Conservation (phyloP, 1,284 basidiomycete species). For the Tausonia pullulans region DNA sequence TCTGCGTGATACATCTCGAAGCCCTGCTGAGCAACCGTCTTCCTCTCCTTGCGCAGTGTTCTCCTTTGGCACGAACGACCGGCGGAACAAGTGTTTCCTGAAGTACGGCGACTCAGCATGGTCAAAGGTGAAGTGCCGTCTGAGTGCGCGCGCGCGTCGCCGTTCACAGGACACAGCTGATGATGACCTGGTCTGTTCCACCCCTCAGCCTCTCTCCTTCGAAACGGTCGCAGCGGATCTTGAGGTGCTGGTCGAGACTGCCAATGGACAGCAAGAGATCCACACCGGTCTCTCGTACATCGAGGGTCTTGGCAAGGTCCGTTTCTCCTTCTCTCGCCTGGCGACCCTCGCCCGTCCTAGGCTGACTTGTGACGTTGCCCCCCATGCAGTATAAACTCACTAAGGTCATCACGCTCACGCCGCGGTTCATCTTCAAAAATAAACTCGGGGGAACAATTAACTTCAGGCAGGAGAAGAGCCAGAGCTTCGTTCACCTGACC, state of each 20-base stretch:
- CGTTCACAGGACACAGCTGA: not conserved
- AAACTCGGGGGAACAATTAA: slow-evolving; percentile 56
- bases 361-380: slow-evolving; percentile 11
- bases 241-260: slow-evolving; percentile 60
- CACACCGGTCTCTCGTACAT: slow-evolving; percentile 85
- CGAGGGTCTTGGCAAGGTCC: slow-evolving; percentile 74
- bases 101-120: slow-evolving; percentile 76
- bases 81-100: slow-evolving; percentile 75
- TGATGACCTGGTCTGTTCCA: not conserved
- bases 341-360: not conserved
- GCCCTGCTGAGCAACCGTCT: not conserved
- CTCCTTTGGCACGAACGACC: slow-evolving; percentile 66
- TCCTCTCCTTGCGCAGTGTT: slow-evolving; percentile 49
- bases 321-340: slow-evolving; percentile 2
- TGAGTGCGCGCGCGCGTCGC: too few relatives aligned
- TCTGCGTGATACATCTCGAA: too few relatives aligned
- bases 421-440: slow-evolving; percentile 86
- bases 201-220: slow-evolving; percentile 57
- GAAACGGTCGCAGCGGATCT: slow-evolving; percentile 88
- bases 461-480: slow-evolving; percentile 70
- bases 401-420: slow-evolving; percentile 85
- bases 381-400: slow-evolving; percentile 67
- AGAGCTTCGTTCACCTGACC: slow-evolving; percentile 41
- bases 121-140: slow-evolving; percentile 55
- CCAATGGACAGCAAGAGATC: slow-evolving; percentile 61